Conservation (phyloP, 148 eudicot genomes). For the Gaultheria prostrata region DNA sequence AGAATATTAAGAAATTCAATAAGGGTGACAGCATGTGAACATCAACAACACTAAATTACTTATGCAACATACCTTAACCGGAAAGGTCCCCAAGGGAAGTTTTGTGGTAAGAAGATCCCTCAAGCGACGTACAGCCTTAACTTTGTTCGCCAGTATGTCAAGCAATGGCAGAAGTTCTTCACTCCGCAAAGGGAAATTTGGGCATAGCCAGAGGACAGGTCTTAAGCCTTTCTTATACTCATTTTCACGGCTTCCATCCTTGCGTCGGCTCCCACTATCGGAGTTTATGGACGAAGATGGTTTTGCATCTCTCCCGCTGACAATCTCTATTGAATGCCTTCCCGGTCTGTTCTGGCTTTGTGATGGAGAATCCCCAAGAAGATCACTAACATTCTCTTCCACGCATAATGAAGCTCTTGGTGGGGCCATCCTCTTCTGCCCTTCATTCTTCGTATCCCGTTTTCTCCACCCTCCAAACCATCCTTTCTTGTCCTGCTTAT, state of each 20-base stretch:
- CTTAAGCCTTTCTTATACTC: constrained; percentile 92
- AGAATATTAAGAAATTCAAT: background rate
- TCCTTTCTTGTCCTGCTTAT: constrained; percentile 66
- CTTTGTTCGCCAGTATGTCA: constrained; percentile 88
- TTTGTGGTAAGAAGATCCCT: constrained; percentile 85
- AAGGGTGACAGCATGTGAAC: background rate
- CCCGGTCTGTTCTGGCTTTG: constrained; percentile 39
- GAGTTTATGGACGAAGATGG: constrained; percentile 34
- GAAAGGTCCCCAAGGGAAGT: constrained; percentile 89
- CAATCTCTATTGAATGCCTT: constrained; percentile 59
- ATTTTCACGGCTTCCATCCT: constrained; percentile 56
- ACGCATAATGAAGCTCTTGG: constrained; percentile 53
- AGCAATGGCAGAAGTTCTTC: constrained; percentile 89
- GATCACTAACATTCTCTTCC: constrained; percentile 43
- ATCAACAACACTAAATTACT: background rate
- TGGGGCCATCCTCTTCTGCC: constrained; percentile 38
- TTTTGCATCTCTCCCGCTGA: constrained; percentile 43
- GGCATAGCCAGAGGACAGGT: constrained; percentile 81
- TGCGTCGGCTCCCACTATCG: constrained; percentile 31
- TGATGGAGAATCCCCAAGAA: constrained; percentile 49
- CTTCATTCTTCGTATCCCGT: constrained; percentile 55
- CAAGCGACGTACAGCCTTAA: constrained; percentile 81
- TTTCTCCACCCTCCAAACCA: constrained; percentile 91
- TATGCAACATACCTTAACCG: constrained; percentile 57
- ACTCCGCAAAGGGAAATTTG: constrained; percentile 61